Conservation (phyloP, 2,329 filamentous ascomycete genomes). For the Epichloe baconii region DNA sequence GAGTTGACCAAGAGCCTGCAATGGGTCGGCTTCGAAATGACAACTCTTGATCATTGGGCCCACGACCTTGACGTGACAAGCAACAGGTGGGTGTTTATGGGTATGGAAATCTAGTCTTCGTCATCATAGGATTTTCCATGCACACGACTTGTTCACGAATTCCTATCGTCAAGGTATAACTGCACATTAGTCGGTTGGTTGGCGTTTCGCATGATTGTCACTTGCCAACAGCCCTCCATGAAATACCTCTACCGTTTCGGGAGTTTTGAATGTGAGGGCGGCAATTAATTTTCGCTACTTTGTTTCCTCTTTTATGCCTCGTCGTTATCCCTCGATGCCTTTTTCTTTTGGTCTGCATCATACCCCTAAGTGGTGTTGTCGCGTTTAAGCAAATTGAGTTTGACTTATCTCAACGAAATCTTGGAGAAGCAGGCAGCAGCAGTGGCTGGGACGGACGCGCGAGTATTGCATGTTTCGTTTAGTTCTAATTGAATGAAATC, state of each 20-base stretch:
- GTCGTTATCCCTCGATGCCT: not conserved
- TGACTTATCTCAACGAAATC: not conserved
- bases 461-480: not conserved
- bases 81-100: conserved; percentile 71
- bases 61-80: conserved; percentile 53
- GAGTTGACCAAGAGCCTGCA: conserved; percentile 69
- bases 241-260: not conserved
- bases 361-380: not conserved
- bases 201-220: not conserved
- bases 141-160: not conserved
- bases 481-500: not conserved
- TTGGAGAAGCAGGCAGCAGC: not conserved
- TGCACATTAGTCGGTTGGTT: not conserved
- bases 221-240: not conserved
- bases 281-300: not conserved
- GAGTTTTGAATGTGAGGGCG: not conserved
- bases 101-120: conserved; percentile 60
- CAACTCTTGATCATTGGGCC: conserved; percentile 67
- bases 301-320: not conserved
- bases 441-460: not conserved
- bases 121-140: not conserved
- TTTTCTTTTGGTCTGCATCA: not conserved
- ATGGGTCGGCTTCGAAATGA: conserved; percentile 85
- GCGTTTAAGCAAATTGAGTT: not conserved
- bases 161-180: not conserved